These are phyloP conservation scores for Psidium friedrichsthalianum DNA, from an alignment of 345 rosid species.

Conservation along the genomic window DNA sequence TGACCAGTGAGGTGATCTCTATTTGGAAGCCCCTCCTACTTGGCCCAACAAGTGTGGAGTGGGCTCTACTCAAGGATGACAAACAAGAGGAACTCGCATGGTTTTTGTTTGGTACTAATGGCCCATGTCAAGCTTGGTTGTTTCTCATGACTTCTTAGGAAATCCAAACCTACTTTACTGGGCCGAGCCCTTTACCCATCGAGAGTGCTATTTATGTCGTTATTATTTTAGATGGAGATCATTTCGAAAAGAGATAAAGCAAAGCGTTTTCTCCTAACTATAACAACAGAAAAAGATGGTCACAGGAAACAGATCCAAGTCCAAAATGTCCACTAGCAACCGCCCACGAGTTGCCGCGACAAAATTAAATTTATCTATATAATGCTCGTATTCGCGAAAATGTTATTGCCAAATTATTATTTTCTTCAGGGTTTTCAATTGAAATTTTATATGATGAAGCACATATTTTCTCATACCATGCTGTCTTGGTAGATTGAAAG, in stretches of 20 bases:
- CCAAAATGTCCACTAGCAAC: neutral
- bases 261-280: neutral
- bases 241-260: neutral
- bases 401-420: neutral
- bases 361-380: neutral
- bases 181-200: neutral
- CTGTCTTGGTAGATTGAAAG: neutral
- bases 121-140: neutral
- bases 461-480: neutral
- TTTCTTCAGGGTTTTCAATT: neutral
- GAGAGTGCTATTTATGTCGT: neutral
- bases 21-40: neutral
- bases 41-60: neutral
- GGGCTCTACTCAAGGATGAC: neutral
- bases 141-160: neutral
- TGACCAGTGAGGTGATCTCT: neutral
- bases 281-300: neutral
- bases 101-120: neutral
- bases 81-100: neutral
- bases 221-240: neutral
- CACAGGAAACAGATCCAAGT: neutral
- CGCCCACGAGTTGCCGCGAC: neutral
- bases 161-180: neutral
- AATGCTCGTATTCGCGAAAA: neutral
- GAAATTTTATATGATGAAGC: neutral